Evolutionary conservation across 2,329 filamentous ascomycete species (phyloP).

Genomic region (Apiospora malaysiana): DNA sequence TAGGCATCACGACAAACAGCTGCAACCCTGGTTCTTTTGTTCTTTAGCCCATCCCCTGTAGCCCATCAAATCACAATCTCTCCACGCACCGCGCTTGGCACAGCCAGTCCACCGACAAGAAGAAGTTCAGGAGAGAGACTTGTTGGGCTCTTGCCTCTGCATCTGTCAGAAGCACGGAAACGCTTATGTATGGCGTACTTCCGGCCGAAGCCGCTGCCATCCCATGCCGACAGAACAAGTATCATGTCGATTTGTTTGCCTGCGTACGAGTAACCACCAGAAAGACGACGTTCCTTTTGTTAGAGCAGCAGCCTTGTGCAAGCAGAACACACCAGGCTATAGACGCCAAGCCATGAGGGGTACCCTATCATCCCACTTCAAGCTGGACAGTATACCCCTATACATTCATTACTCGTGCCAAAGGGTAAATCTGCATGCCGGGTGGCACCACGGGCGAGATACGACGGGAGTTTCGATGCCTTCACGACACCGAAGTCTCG

Average conservation of each 20-base stretch:
- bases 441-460: not conserved
- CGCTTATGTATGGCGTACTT: not conserved
- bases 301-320: not conserved
- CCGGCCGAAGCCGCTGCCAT: not conserved
- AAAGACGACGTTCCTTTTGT: not conserved
- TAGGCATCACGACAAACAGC: not conserved
- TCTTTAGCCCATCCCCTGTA: not conserved
- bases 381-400: not conserved
- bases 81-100: conserved; percentile 14
- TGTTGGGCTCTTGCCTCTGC: not conserved
- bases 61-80: conserved; percentile 16
- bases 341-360: not conserved
- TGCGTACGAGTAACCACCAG: not conserved
- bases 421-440: not conserved
- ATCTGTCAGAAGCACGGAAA: not conserved
- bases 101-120: not conserved
- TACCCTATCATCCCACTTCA: not conserved
- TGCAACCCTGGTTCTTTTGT: not conserved
- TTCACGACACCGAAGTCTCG: not conserved
- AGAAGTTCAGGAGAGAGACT: conserved; percentile 1
- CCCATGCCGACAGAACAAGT: not conserved
- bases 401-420: not conserved
- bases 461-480: not conserved
- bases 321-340: not conserved
- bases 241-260: not conserved